A percentile compares a stretch with the other conserved stretches of the same genome.
Evolutionary conservation across 495 filamentous ascomycete species (phyloP).

Genomic region (Darksidea phi): DNA sequence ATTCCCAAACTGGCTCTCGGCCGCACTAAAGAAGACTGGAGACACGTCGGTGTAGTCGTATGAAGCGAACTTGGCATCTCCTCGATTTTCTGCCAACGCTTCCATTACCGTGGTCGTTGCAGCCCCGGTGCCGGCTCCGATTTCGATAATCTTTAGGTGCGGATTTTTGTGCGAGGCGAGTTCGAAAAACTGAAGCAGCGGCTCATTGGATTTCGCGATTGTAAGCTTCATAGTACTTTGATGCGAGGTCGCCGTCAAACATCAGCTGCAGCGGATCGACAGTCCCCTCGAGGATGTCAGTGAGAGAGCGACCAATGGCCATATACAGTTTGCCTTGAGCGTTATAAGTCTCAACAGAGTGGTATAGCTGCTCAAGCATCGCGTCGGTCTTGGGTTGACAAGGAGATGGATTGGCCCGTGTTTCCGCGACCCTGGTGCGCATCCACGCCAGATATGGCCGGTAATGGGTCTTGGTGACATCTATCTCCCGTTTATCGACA

Average conservation of each 20-base stretch:
- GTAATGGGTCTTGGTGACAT: no score
- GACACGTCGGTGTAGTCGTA: slow-evolving; percentile 10
- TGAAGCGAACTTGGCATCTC: neutral
- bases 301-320: neutral
- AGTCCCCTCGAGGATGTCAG: neutral
- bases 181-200: neutral
- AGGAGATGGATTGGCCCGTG: no score
- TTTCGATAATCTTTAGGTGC: neutral
- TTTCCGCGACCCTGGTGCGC: no score
- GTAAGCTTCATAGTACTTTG: neutral
- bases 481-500: no score
- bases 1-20: neutral
- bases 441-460: no score
- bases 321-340: neutral
- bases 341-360: no score
- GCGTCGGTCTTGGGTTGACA: no score
- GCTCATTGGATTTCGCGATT: neutral
- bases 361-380: no score
- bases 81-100: neutral
- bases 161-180: slow-evolving; percentile 7
- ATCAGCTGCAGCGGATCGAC: slow-evolving; percentile 2
- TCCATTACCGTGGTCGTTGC: neutral
- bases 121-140: slow-evolving; percentile 20
- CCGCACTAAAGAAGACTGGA: neutral
- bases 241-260: neutral